These are phyloP conservation scores for Kwoniella mangroviensis DNA, from an alignment of 768 basidiomycete genomes.

Conservation along the genomic window DNA sequence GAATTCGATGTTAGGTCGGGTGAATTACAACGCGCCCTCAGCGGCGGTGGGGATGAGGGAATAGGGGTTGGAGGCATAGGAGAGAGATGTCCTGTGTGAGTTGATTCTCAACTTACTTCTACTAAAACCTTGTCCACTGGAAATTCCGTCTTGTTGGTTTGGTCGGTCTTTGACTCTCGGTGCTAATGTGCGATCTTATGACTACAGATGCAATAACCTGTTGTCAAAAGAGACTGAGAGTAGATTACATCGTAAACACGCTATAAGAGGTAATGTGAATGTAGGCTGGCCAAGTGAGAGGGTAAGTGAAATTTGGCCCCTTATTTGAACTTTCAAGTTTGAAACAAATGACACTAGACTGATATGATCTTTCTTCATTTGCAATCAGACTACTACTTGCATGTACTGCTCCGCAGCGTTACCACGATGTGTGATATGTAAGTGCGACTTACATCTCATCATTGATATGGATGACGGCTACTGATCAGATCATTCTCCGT, in stretches of 20 bases:
- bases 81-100: conserved; percentile 51
- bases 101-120: no score
- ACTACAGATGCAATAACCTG: conserved; percentile 35
- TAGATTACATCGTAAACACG: conserved; percentile 42
- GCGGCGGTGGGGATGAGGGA: conserved; percentile 22
- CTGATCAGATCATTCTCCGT: no score
- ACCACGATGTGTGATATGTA: conserved; percentile 51
- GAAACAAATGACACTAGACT: no score
- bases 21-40: conserved; percentile 23
- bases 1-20: conserved; percentile 47
- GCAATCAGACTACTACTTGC: conserved; percentile 44
- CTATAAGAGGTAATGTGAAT: conserved; percentile 31
- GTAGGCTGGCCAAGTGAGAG: conserved; percentile 45
- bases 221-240: conserved; percentile 29
- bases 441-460: no score
- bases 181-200: not conserved
- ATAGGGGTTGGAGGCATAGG: conserved; percentile 2
- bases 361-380: not conserved
- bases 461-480: no score
- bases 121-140: no score
- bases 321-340: no score
- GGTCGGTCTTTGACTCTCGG: not conserved
- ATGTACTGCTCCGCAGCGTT: conserved; percentile 39
- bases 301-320: no score
- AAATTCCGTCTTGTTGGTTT: not conserved